Percentiles rank a stretch among this genome's conserved stretches.
Conservation (phyloP, 495 filamentous ascomycete genomes). For the Evernia prunastri region DNA sequence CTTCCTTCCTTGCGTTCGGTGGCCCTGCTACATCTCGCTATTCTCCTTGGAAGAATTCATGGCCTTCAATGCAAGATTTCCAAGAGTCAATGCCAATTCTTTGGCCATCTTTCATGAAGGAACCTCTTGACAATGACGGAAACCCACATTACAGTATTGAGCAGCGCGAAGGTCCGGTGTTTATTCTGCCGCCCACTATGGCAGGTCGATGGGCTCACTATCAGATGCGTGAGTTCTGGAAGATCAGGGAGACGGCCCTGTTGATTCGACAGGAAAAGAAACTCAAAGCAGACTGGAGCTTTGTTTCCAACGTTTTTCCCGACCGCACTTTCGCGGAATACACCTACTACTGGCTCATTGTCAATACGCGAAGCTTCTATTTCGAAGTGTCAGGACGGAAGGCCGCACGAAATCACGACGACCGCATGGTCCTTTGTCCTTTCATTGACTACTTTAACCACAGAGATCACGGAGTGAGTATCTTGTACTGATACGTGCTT, state of each 20-base stretch:
- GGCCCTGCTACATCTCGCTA: slow-evolving; percentile 32
- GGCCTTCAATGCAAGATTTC: slow-evolving; percentile 57
- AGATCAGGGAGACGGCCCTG: slow-evolving; percentile 31
- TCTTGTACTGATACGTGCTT: neutral
- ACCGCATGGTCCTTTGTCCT: slow-evolving; percentile 74
- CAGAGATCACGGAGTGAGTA: slow-evolving; percentile 43
- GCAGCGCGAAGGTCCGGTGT: neutral
- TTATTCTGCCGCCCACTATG: slow-evolving; percentile 39
- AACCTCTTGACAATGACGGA: slow-evolving; percentile 19
- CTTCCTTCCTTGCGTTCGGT: slow-evolving; percentile 58
- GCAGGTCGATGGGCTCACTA: slow-evolving; percentile 33
- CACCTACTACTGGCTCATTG: slow-evolving; percentile 68
- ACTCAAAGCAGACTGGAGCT: slow-evolving; percentile 54
- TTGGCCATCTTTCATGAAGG: slow-evolving; percentile 48
- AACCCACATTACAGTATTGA: neutral
- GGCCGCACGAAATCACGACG: slow-evolving; percentile 49
- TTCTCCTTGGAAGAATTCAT: slow-evolving; percentile 59
- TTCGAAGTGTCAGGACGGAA: slow-evolving; percentile 50
- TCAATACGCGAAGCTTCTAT: slow-evolving; percentile 81
- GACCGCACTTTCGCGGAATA: slow-evolving; percentile 48
- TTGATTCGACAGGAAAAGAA: slow-evolving; percentile 57
- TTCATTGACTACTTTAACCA: slow-evolving; percentile 91
- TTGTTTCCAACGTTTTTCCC: slow-evolving; percentile 47
- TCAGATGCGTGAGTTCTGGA: slow-evolving; percentile 19
- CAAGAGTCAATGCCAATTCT: slow-evolving; percentile 58